These are phyloP conservation scores for Cystobasidium sp. DNA, from an alignment of 1,284 basidiomycete genomes.

Conservation along the genomic window DNA sequence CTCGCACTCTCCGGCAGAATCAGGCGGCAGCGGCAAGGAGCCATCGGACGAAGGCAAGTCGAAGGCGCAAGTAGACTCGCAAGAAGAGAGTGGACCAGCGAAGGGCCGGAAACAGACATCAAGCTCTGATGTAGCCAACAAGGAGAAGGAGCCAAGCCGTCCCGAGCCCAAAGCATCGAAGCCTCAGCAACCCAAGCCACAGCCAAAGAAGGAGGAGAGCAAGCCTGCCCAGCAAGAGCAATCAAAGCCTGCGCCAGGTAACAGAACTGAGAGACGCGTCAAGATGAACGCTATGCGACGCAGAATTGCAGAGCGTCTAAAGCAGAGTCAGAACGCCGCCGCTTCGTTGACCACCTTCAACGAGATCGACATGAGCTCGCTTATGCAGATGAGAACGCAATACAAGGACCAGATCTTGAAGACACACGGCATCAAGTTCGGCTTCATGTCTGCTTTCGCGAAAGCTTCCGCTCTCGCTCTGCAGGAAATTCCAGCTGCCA, in stretches of 20 bases:
- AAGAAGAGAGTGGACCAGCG: slow-evolving; percentile 53
- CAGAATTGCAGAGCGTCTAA: slow-evolving; percentile 94
- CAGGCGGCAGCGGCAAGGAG: slow-evolving; percentile 21
- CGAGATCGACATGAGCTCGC: slow-evolving; percentile 97
- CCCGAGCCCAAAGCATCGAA: slow-evolving; percentile 56
- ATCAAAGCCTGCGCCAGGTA: slow-evolving; percentile 45
- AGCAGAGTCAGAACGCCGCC: slow-evolving; percentile 97
- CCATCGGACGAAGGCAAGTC: slow-evolving; percentile 5
- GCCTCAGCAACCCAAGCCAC: slow-evolving; percentile 57
- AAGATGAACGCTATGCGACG: slow-evolving; percentile 98
- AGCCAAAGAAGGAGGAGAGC: slow-evolving; percentile 56
- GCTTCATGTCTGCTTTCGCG: slow-evolving; percentile 98
- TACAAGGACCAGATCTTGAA: slow-evolving; percentile 95
- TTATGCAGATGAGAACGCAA: slow-evolving; percentile 90
- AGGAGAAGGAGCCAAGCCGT: slow-evolving; percentile 60
- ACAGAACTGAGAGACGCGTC: slow-evolving; percentile 84
- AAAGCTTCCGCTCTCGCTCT: slow-evolving; percentile 84
- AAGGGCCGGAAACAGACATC: slow-evolving; percentile 54
- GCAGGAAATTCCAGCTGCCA: slow-evolving; percentile 90
- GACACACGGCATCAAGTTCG: slow-evolving; percentile 92
- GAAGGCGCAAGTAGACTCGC: slow-evolving; percentile 1
- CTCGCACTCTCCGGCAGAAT: slow-evolving; percentile 7
- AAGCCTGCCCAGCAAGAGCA: slow-evolving; percentile 49
- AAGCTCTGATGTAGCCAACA: slow-evolving; percentile 51
- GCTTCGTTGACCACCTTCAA: slow-evolving; percentile 98